Percentiles rank a stretch among this genome's conserved stretches.
These are phyloP conservation scores for Isatis lusitanica DNA, from an alignment of 441 rosid species.

Conservation along the genomic window DNA sequence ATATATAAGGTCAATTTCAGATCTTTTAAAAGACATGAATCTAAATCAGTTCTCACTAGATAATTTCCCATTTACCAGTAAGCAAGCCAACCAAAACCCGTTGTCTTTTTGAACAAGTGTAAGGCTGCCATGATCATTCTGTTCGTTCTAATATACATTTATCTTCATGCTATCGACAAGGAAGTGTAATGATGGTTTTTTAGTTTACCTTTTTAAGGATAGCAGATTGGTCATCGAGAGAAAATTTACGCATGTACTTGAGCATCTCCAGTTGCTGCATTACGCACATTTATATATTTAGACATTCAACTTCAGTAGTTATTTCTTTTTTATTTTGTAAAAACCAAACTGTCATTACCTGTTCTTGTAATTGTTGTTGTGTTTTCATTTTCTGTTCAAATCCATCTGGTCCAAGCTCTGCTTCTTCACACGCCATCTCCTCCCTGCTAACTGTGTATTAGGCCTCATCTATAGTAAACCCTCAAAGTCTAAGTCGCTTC, in stretches of 20 bases:
- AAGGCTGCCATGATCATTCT: neutral
- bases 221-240: constrained; percentile 70
- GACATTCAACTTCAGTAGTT: neutral
- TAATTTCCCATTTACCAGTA: neutral
- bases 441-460: constrained; percentile 46
- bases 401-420: constrained; percentile 68
- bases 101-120: neutral
- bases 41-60: neutral
- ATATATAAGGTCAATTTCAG: neutral
- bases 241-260: constrained; percentile 66
- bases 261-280: constrained; percentile 91
- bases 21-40: neutral
- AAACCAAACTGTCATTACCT: constrained; percentile 40
- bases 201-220: constrained; percentile 45
- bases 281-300: neutral
- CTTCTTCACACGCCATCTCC: constrained; percentile 85
- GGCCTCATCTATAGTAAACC: neutral
- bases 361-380: constrained; percentile 60
- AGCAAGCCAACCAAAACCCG: neutral
- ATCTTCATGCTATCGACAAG: neutral
- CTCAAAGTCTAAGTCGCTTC: neutral
- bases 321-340: neutral
- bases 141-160: neutral
- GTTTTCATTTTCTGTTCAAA: constrained; percentile 55
- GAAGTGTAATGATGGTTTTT: neutral